Conservation (phyloP, 176 grass and related monocot genomes). For the Eremochloa ophiuroides region DNA sequence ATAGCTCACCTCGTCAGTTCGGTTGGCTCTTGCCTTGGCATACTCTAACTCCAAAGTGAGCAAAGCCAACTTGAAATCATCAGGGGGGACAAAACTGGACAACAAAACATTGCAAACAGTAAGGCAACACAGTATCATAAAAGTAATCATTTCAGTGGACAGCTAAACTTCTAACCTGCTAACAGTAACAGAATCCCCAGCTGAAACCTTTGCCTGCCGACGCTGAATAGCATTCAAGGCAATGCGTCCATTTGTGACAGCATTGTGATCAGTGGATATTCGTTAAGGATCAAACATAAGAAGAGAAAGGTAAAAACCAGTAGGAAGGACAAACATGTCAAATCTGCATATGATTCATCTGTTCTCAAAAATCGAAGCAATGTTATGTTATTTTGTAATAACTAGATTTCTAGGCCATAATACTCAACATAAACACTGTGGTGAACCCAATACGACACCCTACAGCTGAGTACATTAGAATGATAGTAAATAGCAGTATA, state of each 20-base stretch:
- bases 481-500: background rate
- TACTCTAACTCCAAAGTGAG: constrained; percentile 80
- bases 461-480: background rate
- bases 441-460: background rate
- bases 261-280: constrained; percentile 66
- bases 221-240: constrained; percentile 94
- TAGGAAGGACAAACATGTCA: background rate
- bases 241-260: constrained; percentile 54
- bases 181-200: constrained; percentile 76
- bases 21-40: constrained; percentile 60
- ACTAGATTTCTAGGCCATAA: background rate
- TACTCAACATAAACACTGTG: background rate
- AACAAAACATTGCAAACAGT: background rate
- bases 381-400: background rate
- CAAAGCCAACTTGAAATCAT: constrained; percentile 77
- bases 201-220: constrained; percentile 82
- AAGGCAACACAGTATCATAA: constrained; percentile 10
- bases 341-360: background rate
- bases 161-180: constrained; percentile 50
- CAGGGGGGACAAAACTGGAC: constrained; percentile 76
- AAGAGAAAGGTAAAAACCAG: background rate
- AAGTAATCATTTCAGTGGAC: background rate
- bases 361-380: background rate
- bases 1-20: constrained; percentile 58
- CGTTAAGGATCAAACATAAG: constrained; percentile 56